Conservation (phyloP, 2,329 filamentous ascomycete species). For the Phyllosticta ampelicida region DNA sequence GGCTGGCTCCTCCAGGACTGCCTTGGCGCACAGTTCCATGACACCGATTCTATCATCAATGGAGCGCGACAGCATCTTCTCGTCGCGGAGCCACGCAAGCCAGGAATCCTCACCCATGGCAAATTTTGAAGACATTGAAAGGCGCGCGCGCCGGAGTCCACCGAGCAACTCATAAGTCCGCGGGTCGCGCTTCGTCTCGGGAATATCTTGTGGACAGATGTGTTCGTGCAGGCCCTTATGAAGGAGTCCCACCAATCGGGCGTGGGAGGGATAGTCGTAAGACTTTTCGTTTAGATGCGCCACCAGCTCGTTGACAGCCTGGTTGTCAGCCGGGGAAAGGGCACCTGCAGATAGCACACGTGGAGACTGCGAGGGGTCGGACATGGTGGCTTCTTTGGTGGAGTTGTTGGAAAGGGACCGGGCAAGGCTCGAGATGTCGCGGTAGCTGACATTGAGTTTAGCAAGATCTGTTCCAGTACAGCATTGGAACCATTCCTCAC, state of each 20-base stretch:
- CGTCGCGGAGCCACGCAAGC: slow-evolving; percentile 67
- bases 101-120: slow-evolving; percentile 68
- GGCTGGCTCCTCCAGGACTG: slow-evolving; percentile 59
- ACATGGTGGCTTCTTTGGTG: slow-evolving; percentile 36
- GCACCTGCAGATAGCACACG: slow-evolving; percentile 33
- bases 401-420: slow-evolving; percentile 34
- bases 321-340: slow-evolving; percentile 33
- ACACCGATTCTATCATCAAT: slow-evolving; percentile 58
- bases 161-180: slow-evolving; percentile 34
- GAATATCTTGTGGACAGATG: slow-evolving; percentile 18
- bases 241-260: slow-evolving; percentile 37
- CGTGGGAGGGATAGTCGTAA: slow-evolving; percentile 39
- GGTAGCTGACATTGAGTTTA: slow-evolving; percentile 10
- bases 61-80: slow-evolving; percentile 49
- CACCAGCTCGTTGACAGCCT: slow-evolving; percentile 34
- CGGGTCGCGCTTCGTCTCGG: slow-evolving; percentile 20
- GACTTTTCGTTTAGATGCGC: slow-evolving; percentile 35
- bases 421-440: slow-evolving; percentile 21
- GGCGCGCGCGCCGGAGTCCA: slow-evolving; percentile 40
- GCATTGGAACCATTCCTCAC: background rate
- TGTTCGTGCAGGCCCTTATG: slow-evolving; percentile 39
- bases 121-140: slow-evolving; percentile 51
- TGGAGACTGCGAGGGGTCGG: slow-evolving; percentile 33
- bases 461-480: background rate
- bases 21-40: slow-evolving; percentile 61